Conservation (phyloP, 768 basidiomycete species). For the Nidularia pulvinata region DNA sequence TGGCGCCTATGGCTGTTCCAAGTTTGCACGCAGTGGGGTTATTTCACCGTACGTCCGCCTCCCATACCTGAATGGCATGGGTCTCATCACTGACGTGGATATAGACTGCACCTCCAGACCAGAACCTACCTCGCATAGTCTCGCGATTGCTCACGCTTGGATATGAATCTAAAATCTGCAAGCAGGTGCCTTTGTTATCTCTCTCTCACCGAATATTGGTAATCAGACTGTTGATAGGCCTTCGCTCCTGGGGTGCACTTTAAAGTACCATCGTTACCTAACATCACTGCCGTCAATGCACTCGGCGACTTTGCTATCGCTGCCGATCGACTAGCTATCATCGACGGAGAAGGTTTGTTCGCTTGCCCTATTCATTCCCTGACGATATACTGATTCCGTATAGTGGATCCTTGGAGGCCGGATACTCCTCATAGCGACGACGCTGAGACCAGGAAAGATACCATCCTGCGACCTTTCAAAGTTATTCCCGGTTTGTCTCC, state of each 20-base stretch:
- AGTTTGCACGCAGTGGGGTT: slow-evolving; percentile 96
- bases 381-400: background rate
- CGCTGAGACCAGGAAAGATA: slow-evolving; percentile 69
- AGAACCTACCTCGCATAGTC: slow-evolving; percentile 70
- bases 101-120: slow-evolving; percentile 76
- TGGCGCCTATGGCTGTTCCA: slow-evolving; percentile 94
- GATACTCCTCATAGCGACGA: slow-evolving; percentile 81
- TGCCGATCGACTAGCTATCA: slow-evolving; percentile 81
- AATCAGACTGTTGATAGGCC: slow-evolving; percentile 38
- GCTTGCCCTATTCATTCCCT: background rate
- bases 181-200: slow-evolving; percentile 15
- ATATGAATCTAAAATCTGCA: slow-evolving; percentile 35
- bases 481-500: slow-evolving; percentile 72
- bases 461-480: slow-evolving; percentile 78
- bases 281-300: slow-evolving; percentile 79
- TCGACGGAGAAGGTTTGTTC: slow-evolving; percentile 75
- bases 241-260: slow-evolving; percentile 80
- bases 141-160: slow-evolving; percentile 65
- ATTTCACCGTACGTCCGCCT: slow-evolving; percentile 63
- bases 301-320: slow-evolving; percentile 86
- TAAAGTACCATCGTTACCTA: slow-evolving; percentile 69
- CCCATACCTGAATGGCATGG: background rate
- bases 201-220: background rate
- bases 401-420: slow-evolving; percentile 92
- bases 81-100: background rate